Evolutionary conservation across 2,329 filamentous ascomycete species (phyloP), one percentile per base, ranked within the genome.

Genomic region (Truncatella angustata): DNA sequence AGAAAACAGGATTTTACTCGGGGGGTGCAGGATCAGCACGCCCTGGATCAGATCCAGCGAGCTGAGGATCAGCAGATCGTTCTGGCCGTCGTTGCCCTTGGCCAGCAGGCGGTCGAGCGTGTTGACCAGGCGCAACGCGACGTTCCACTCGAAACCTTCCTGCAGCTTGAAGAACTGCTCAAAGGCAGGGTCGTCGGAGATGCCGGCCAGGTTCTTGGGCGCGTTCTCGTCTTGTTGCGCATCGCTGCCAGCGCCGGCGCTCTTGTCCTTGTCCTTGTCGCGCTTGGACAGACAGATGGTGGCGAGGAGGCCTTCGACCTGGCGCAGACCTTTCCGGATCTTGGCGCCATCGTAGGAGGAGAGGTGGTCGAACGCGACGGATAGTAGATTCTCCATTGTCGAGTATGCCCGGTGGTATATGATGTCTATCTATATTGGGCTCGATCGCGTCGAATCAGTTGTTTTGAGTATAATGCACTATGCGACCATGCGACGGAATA

Each of bases 111-210:
- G 82, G 69, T 97, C 91, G 39, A 97, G 82, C 52, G 90, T 95
- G 49, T 86, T 85, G 56, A 96, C 86, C 55, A 97, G 79, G 55
- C 91, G 86, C 72, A 91, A 85, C 12, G 91, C 87, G 51, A 97
- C 90, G 73, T 99, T 99, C 89, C 91, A 97, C 74, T 97, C 91
- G 67, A 99, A 99, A 3, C 92, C 90, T 66, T 97, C 92, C 70
- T 99, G 94, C 59, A 97, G 70, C 69, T 96, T 91, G 77, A 96
- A 97, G 76, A 97, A 97, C 71, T 97, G 91, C 59, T 90, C 80
- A 67, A 97, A 97, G 18, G 92, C 93, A 18, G 89, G 90, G 70
- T 97, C 94, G 57, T 86, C 82, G 47, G 82, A 80, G 56, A 97
- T 74, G 52, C 91, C 86, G 20, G 75, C 74, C 46, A 96, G 78